phyloP scores from a whole-genome alignment of 108 stramenopile genomes.

The Cyclostephanos invisitatus region DNA sequence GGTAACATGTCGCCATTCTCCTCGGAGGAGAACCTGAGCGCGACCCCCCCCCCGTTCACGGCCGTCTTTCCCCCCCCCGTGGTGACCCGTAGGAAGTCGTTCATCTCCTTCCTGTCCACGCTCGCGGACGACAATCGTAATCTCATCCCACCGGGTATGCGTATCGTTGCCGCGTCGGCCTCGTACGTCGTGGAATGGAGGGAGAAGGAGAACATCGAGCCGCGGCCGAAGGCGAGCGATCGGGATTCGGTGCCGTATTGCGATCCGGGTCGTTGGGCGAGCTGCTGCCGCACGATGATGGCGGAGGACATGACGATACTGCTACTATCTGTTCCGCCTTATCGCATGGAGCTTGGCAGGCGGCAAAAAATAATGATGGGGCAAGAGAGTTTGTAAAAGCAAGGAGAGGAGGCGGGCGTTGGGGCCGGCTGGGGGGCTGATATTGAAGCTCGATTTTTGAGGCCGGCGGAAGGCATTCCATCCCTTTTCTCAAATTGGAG shows the following conservation, averaged over 20 bases:
- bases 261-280: conserved; percentile 29
- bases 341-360: too few species aligned
- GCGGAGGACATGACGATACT: background rate
- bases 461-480: too few species aligned
- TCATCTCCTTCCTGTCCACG: conserved; percentile 28
- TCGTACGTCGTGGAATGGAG: conserved; percentile 43
- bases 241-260: conserved; percentile 32
- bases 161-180: conserved; percentile 40
- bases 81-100: conserved; percentile 15
- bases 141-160: conserved; percentile 32
- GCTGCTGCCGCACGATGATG: conserved; percentile 38
- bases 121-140: conserved; percentile 19
- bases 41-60: conserved; percentile 16
- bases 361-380: too few species aligned
- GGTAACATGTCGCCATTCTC: conserved; percentile 46
- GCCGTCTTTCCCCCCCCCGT: background rate
- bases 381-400: too few species aligned
- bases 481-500: too few species aligned
- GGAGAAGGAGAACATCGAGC: conserved; percentile 42
- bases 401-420: too few species aligned
- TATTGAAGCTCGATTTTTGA: too few species aligned
- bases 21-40: conserved; percentile 43
- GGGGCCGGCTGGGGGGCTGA: too few species aligned
- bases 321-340: too few species aligned
- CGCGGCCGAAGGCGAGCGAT: conserved; percentile 30